A percentile compares a stretch with the other conserved stretches of the same genome.
phyloP scores from a whole-genome alignment of 2,329 filamentous ascomycete species.

The Zalaria sp. region DNA sequence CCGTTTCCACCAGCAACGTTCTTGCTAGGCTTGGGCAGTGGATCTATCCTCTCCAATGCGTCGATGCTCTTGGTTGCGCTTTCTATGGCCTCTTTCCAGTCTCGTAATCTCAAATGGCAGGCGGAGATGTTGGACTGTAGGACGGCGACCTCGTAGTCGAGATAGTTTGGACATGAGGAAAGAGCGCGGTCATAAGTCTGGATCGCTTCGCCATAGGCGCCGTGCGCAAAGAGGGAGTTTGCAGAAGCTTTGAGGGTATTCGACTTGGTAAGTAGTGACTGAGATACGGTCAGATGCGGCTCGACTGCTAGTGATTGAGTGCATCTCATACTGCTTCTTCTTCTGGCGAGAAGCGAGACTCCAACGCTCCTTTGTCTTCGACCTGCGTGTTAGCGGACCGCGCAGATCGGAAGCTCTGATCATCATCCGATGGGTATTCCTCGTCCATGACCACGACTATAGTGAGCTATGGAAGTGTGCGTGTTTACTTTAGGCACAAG shows the following conservation, averaged over 20 bases:
- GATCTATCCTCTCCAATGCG: slow-evolving; percentile 49
- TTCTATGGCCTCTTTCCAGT: slow-evolving; percentile 73
- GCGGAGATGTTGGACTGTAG: slow-evolving; percentile 80
- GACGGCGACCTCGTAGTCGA: slow-evolving; percentile 79
- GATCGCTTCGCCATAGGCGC: slow-evolving; percentile 64
- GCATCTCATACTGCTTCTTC: slow-evolving; percentile 26
- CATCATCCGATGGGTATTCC: slow-evolving; percentile 5
- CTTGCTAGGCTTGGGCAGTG: slow-evolving; percentile 19
- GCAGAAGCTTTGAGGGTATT: slow-evolving; percentile 60
- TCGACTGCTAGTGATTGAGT: not conserved
- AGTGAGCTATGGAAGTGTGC: not conserved
- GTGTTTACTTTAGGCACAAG: no score
- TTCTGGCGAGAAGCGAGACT: slow-evolving; percentile 22
- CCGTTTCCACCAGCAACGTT: slow-evolving; percentile 6
- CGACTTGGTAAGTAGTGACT: slow-evolving; percentile 58
- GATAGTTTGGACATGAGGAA: slow-evolving; percentile 63
- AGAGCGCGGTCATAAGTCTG: slow-evolving; percentile 71
- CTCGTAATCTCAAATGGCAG: slow-evolving; percentile 69
- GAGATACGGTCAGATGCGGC: not conserved
- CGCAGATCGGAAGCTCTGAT: slow-evolving; percentile 6
- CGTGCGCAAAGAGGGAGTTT: slow-evolving; percentile 63
- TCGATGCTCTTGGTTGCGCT: slow-evolving; percentile 61
- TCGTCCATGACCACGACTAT: not conserved
- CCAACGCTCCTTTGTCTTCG: not conserved
- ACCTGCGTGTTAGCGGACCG: not conserved